These are phyloP conservation scores for Picea abies DNA, from an alignment of 83 land plant genomes.

Conservation along the genomic window DNA sequence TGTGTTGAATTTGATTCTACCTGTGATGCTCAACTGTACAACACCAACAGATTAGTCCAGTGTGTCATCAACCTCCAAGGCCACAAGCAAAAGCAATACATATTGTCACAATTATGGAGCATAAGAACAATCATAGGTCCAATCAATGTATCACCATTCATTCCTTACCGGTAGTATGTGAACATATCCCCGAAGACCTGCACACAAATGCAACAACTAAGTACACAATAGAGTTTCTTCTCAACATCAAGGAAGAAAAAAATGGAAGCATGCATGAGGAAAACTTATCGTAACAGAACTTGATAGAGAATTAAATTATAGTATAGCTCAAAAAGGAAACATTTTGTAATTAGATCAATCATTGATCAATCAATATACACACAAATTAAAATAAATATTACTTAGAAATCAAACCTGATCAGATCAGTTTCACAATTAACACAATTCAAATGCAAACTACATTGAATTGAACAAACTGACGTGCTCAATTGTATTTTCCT, in stretches of 20 bases:
- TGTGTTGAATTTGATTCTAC: background rate
- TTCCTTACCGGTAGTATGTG: conserved; percentile 11
- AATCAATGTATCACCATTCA: background rate
- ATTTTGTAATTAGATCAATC: background rate
- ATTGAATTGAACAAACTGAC: background rate
- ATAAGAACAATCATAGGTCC: background rate
- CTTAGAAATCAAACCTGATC: background rate
- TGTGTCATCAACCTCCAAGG: background rate
- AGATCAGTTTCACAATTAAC: background rate
- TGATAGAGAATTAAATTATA: background rate
- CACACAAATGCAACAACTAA: background rate
- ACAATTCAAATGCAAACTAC: background rate
- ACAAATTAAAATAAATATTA: background rate
- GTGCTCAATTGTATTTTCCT: background rate
- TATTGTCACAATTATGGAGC: background rate
- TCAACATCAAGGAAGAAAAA: background rate
- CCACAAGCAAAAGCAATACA: background rate
- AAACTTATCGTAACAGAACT: background rate
- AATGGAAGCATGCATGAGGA: background rate
- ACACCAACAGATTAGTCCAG: background rate
- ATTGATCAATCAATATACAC: background rate
- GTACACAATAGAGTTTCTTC: background rate
- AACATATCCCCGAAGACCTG: conserved; percentile 16
- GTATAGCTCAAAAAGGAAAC: background rate
- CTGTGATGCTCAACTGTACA: background rate